Base-by-base conservation (phyloP, 2,329 filamentous ascomycete genomes). In the Westerdykella ornata region DNA sequence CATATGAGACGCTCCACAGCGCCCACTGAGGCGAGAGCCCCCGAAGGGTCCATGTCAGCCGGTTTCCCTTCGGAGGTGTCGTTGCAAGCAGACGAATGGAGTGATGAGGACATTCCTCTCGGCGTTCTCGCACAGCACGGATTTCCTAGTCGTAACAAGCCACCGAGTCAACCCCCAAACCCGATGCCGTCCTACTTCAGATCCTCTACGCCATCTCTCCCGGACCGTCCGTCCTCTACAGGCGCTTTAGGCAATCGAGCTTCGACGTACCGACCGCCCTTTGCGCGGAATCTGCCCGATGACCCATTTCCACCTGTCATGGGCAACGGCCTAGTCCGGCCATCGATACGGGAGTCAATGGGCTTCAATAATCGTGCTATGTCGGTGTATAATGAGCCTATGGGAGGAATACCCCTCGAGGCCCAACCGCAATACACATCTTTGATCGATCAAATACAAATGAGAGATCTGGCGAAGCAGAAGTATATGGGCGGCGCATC, bases 101-200 rank as follows among this genome's bases (percentile, higher is more conserved):
- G 59, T 37, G 61, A 66, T 13, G 64, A 66, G 37, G 63, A 67
- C 35, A 52, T 66, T 17, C 64, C 64, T 19, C 48, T 67, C 9
- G 64, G 60, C n/a, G 62, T 67, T 29, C 56, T 67, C 15, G 53
- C 52, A 11, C 56, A 60, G 22, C 64, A 67, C 45, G 62, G 61
- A 20, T 66, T 66, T 37, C 63, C 63, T 7, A 60, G 47, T 41
- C 56, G 55, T 22, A 55, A 51, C 45, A 52, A 48, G 26, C 39
- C 48, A 2, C 62, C 61, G 6, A 55, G 44, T 14, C 56, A 60
- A 39, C 60, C 60, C 12, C 32, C 52, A 6, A 60, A 63, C 31
- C 51, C 56, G 4, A 54, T 56, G 18, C 61, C 62, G 2, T 66
- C 62, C 2, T 63, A 62, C 39, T 54, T 60, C 31, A 39, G 42